Base-by-base conservation (phyloP, 2,329 filamentous ascomycete species). In the Alternaria ethzedia region DNA sequence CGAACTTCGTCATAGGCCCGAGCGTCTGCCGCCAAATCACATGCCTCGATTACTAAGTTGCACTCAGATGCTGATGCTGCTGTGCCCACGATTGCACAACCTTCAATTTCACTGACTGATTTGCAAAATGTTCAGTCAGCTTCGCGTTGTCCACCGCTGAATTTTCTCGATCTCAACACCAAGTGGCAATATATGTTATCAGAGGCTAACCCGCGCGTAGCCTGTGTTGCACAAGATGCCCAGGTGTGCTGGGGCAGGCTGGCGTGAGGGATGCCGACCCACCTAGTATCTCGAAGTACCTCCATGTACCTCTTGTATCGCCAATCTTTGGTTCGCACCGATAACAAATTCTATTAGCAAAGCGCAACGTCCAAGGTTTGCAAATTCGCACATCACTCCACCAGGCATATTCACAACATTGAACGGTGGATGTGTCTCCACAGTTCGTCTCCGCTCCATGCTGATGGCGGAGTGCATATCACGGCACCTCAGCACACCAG, bases 1-100 rank as follows among this genome's bases (percentile, higher is more conserved):
- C 44, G 44, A 59, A 70, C 66, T 71, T 72, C 73, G 75, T 78
- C 72, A 76, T 77, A 65, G 73, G 70, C 59, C 72, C 73, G 57
- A 72, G 65, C 68, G 69, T 62, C 61, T 59, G 43, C 57, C 70
- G 64, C 65, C 72, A 63, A 70, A 71, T 78, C 75, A 78, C 72
- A 69, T 77, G 75, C 25, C 21, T 41, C 66, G 64, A 56, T 70
- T 72, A 70, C 49, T 45, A 60, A 51, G 43, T 43, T 28, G 9
- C 44, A 47, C 23, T 49, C 15, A 17, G 25, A 51, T 55, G 54
- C 23, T 41, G 30, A 12, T 17, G 25, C 46, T 55, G 54, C 23
- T 30, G 30, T 32, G 36, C 28, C 41, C 30, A 43, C 20, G 12
- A 43, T 32, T 51, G 44, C 55, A 45, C 58, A n/a, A 23, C 23